A percentile compares a stretch with the other conserved stretches of the same genome.
Evolutionary conservation across 2,329 filamentous ascomycete genomes (phyloP).

Genomic region (Septoria linicola): DNA sequence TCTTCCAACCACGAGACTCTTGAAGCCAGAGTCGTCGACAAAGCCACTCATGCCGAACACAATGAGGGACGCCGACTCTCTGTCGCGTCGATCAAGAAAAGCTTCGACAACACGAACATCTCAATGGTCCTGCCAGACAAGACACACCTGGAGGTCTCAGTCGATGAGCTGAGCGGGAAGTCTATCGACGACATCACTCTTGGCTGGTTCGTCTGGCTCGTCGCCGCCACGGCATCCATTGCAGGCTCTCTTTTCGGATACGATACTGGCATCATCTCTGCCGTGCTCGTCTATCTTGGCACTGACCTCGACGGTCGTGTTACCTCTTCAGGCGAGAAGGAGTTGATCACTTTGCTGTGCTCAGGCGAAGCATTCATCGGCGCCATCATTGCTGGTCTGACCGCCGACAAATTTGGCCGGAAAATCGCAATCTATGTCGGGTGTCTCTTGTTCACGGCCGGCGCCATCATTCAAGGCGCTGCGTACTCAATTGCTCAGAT

Average conservation of each 20-base stretch:
- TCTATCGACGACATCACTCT: conserved; percentile 27
- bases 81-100: conserved; percentile 20
- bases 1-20: conserved; percentile 14
- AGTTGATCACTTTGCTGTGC: conserved; percentile 42
- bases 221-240: conserved; percentile 27
- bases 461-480: conserved; percentile 28
- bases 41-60: conserved; percentile 15
- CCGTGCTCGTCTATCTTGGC: conserved; percentile 41
- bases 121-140: conserved; percentile 20
- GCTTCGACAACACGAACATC: conserved; percentile 21
- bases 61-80: conserved; percentile 16
- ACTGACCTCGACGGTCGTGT: conserved; percentile 35
- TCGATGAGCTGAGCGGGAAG: conserved; percentile 17
- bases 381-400: conserved; percentile 40
- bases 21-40: conserved; percentile 14
- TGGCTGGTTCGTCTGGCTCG: conserved; percentile 30
- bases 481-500: conserved; percentile 8
- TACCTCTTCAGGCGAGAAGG: conserved; percentile 39
- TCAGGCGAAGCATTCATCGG: conserved; percentile 42
- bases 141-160: conserved; percentile 25
- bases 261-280: conserved; percentile 42
- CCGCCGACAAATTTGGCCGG: conserved; percentile 39
- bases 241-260: conserved; percentile 34
- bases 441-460: conserved; percentile 42
- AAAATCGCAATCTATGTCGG: conserved; percentile 45